phyloP scores from a whole-genome alignment of 2,329 filamentous ascomycete species.

The Thyridium curvatum region DNA sequence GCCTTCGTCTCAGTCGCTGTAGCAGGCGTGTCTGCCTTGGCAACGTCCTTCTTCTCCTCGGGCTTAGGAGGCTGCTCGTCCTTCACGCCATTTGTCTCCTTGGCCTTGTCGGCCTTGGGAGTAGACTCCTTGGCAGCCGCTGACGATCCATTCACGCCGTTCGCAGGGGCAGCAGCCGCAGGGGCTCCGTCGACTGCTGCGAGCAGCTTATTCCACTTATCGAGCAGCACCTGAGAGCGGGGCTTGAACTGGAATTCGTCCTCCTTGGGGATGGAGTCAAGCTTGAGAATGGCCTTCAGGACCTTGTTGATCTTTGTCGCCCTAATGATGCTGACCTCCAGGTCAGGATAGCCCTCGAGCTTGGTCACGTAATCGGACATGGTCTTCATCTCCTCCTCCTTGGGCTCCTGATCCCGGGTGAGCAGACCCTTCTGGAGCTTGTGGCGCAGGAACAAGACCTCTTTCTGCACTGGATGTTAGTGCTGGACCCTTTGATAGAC shows the following conservation, averaged over 20 bases:
- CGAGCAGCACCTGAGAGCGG: conserved; percentile 72
- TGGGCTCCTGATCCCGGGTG: conserved; percentile 75
- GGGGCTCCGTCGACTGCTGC: conserved; percentile 45
- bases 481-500: conserved; percentile 4
- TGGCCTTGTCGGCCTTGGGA: conserved; percentile 22
- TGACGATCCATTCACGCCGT: conserved; percentile 42
- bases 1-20: conserved; percentile 28
- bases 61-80: conserved; percentile 25
- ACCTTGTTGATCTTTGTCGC: conserved; percentile 98
- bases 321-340: conserved; percentile 85
- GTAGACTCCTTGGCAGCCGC: conserved; percentile 23
- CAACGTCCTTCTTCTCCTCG: conserved; percentile 22
- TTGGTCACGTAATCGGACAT: conserved; percentile 76
- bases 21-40: conserved; percentile 13
- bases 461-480: conserved; percentile 46
- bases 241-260: conserved; percentile 85
- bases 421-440: conserved; percentile 93
- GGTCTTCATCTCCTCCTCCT: conserved; percentile 73
- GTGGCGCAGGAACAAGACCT: conserved; percentile 89
- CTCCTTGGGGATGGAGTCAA: conserved; percentile 78
- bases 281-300: conserved; percentile 86
- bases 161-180: conserved; percentile 28
- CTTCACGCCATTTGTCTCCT: conserved; percentile 30
- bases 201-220: conserved; percentile 85
- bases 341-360: conserved; percentile 70